Evolutionary conservation across 2,329 filamentous ascomycete species (phyloP), one percentile per base, ranked within the genome.

Genomic region (Aspergillus eucalypticola): DNA sequence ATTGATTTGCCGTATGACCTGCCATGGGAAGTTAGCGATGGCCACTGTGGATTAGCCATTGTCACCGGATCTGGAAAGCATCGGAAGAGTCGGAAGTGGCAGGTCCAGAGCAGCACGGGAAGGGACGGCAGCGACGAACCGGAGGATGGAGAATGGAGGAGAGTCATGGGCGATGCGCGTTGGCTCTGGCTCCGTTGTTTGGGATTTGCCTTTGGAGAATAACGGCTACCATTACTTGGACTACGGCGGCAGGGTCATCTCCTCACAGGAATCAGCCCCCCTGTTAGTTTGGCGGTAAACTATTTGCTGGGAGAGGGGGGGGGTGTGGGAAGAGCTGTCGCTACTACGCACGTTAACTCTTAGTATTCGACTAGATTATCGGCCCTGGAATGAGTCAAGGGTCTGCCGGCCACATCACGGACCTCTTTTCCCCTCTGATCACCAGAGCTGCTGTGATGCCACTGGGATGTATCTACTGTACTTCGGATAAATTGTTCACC

Each of bases 21-120:
- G 65, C 65, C 63, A 56, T 61, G 63, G 59, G 58, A 54, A 60
- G 63, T 65, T 65, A 62, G 65, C 46, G 56, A 62, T 56, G 59
- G 62, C 58, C 60, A 61, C 50, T 54, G 62, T 61, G 63, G 63
- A 58, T 63, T 64, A 17, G 32, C 51, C 52, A 46, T 62, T 64
- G 62, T 64, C 59, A 64, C 63, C 63, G 65, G 64, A 67, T 64
- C 56, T 64, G 64, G 66, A 60, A 61, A 54, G 41, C 57, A 56
- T 65, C 66, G 66, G 65, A 67, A 63, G 57, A 50, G 60, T 67
- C 66, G 66, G 65, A 68, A 60, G 60, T 58, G 58, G 51, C 44
- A 56, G 56, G 54, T 52, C 17, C 32, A 60, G 59, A 38, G 39
- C 42, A 57, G 53, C 38, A 54, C 61, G 63, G 55, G 56, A 63